These are phyloP conservation scores for Bothriochloa decipiens DNA, from an alignment of 176 grass and related monocot species.

Conservation along the genomic window DNA sequence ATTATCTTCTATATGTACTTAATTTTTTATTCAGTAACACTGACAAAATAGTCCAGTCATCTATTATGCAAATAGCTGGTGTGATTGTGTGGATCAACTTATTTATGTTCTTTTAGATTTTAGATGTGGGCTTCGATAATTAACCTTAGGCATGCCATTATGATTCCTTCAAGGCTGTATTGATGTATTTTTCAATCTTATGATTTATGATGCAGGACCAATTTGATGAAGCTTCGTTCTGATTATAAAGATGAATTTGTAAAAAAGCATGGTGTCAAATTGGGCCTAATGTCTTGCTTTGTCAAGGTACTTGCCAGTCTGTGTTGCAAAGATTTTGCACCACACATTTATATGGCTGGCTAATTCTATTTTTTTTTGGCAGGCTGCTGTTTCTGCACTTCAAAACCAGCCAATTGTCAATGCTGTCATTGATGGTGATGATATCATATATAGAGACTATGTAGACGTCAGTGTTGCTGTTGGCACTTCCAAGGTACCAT, in stretches of 20 bases:
- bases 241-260: constrained; percentile 97
- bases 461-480: constrained; percentile 91
- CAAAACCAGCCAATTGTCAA: constrained; percentile 95
- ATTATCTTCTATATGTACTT: constrained; percentile 5
- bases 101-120: background rate
- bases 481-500: constrained; percentile 57
- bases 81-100: background rate
- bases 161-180: background rate
- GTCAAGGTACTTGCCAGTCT: constrained; percentile 60
- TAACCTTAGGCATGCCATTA: background rate
- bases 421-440: constrained; percentile 95
- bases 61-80: background rate
- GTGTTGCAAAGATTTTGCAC: background rate
- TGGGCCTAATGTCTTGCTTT: constrained; percentile 98
- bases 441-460: constrained; percentile 97
- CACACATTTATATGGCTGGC: background rate
- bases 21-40: background rate
- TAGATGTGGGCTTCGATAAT: background rate
- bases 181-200: background rate
- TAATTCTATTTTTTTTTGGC: constrained; percentile 34
- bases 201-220: constrained; percentile 65
- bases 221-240: constrained; percentile 97
- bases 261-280: constrained; percentile 87
- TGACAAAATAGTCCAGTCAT: background rate
- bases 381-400: constrained; percentile 91